Conservation (phyloP, 2,329 filamentous ascomycete genomes). For the Albophoma yamanashiensis region DNA sequence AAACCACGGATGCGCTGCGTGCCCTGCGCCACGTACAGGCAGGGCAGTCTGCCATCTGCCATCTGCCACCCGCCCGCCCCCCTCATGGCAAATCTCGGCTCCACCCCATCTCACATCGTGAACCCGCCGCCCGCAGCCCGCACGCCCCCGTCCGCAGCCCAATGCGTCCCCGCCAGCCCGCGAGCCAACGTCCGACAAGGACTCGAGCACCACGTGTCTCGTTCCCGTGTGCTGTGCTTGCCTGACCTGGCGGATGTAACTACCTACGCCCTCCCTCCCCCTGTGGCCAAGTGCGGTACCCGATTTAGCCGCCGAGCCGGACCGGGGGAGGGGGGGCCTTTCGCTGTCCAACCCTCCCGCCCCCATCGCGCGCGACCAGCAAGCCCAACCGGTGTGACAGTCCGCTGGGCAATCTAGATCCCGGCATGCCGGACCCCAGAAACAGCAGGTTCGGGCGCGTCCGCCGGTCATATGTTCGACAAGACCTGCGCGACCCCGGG, state of each 20-base stretch:
- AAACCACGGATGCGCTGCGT: neutral
- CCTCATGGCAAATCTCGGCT: neutral
- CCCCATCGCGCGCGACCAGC: neutral
- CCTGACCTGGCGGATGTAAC: neutral
- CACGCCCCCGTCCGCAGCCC: neutral
- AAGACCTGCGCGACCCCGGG: neutral
- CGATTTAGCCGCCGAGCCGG: neutral
- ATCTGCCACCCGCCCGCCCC: neutral
- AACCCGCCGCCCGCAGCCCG: neutral
- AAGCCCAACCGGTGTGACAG: neutral
- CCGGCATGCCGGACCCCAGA: neutral
- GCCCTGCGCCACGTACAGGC: neutral
- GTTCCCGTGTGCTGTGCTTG: neutral
- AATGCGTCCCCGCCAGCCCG: neutral
- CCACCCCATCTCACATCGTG: neutral
- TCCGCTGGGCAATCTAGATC: neutral
- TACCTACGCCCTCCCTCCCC: too few relatives aligned
- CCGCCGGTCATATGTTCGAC: neutral
- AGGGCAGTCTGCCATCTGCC: too few relatives aligned
- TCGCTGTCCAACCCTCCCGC: neutral
- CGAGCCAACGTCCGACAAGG: neutral
- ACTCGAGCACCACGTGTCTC: neutral
- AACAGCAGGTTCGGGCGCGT: neutral
- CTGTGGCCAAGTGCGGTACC: neutral
- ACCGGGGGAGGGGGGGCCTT: too few relatives aligned